Evolutionary conservation across 2,329 filamentous ascomycete genomes (phyloP).

Genomic region (Fusarium camptoceras): DNA sequence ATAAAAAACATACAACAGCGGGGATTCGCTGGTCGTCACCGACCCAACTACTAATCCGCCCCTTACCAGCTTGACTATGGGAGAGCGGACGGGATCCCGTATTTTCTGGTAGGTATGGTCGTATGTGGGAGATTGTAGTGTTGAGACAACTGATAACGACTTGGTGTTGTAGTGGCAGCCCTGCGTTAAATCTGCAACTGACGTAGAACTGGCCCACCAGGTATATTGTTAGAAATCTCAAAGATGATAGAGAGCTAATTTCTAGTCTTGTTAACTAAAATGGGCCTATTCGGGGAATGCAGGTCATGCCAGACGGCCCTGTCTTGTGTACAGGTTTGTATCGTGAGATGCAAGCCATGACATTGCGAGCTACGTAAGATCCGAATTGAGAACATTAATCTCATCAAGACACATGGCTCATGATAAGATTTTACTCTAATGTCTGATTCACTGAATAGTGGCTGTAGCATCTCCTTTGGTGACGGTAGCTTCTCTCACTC

Average conservation of each 20-base stretch:
- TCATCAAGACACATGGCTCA: not conserved
- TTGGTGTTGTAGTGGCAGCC: not conserved
- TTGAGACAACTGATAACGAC: not conserved
- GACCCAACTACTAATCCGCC: conserved; percentile 14
- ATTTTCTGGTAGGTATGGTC: conserved; percentile 13
- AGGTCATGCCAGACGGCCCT: not conserved
- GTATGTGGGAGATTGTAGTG: not conserved
- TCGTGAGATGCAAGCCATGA: not conserved
- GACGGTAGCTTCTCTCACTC: not conserved
- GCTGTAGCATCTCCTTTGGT: not conserved
- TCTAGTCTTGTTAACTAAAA: too few relatives aligned
- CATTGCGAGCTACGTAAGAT: not conserved
- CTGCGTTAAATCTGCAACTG: not conserved
- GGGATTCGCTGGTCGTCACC: conserved; percentile 13
- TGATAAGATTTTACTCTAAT: fast-evolving
- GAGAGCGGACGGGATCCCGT: conserved; percentile 14
- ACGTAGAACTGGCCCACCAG: not conserved
- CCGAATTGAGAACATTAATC: not conserved
- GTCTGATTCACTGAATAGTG: not conserved
- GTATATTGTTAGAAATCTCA: too few relatives aligned
- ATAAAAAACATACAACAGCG: conserved; percentile 11
- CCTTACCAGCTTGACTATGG: conserved; percentile 13
- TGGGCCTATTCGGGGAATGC: fast-evolving
- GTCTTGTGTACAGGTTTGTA: not conserved
- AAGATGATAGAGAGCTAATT: too few relatives aligned